A percentile compares a stretch with the other conserved stretches of the same genome.
Conservation (phyloP, 148 eudicot species). For the Heliamphora exappendiculata region DNA sequence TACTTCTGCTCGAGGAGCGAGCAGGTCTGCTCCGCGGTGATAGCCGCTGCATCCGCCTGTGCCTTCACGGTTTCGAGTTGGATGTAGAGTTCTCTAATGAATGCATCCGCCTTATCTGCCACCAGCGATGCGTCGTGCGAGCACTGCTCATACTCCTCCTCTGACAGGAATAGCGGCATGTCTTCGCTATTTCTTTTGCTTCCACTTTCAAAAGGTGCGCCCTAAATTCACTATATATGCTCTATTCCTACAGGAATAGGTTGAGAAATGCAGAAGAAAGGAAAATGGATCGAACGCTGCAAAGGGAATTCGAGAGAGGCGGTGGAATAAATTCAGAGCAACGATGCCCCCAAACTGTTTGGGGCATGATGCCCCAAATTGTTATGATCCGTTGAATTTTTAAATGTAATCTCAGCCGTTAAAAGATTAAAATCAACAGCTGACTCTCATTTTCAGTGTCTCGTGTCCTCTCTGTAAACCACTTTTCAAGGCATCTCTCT, state of each 20-base stretch:
- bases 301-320: too few species aligned
- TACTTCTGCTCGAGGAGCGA: conserved; percentile 76
- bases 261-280: not conserved
- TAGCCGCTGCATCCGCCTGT: conserved; percentile 69
- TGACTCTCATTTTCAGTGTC: too few species aligned
- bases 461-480: too few species aligned
- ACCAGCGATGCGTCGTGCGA: conserved; percentile 48
- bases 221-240: too few species aligned
- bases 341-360: too few species aligned
- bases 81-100: conserved; percentile 37
- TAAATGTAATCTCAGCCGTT: too few species aligned
- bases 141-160: conserved; percentile 54
- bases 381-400: too few species aligned
- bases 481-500: too few species aligned
- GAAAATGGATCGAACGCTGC: too few species aligned
- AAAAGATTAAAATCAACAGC: too few species aligned
- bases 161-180: conserved; percentile 79
- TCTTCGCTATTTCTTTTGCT: not conserved
- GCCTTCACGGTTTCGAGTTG: conserved; percentile 75
- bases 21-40: conserved; percentile 92
- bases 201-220: not conserved
- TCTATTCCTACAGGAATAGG: not conserved
- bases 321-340: too few species aligned
- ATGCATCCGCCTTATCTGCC: conserved; percentile 75
- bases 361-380: too few species aligned